Evolutionary conservation across 2,329 filamentous ascomycete species (phyloP).

Genomic region (Apiospora marii): DNA sequence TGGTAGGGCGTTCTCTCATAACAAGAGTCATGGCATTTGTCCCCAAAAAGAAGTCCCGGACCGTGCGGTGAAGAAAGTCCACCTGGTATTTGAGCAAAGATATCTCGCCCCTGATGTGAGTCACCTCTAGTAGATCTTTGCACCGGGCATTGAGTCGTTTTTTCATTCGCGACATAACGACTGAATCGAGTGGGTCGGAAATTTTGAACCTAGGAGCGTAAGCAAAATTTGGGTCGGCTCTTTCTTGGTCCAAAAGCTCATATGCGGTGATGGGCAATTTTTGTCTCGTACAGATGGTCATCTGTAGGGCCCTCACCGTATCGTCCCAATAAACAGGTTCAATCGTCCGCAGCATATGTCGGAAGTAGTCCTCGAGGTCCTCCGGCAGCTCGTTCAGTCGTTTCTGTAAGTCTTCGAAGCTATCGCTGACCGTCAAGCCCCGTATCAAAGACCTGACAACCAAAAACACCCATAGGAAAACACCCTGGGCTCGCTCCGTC

Average conservation of each 20-base stretch:
- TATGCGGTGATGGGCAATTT: background rate
- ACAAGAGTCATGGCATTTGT: background rate
- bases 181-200: background rate
- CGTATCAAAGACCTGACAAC: background rate
- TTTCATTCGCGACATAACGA: background rate
- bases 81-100: background rate
- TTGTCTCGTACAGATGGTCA: background rate
- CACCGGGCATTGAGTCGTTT: background rate
- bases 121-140: background rate
- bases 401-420: background rate
- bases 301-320: background rate
- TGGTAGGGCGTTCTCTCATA: background rate
- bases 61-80: background rate
- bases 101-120: too few species aligned
- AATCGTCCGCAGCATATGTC: background rate
- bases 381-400: background rate
- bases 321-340: background rate
- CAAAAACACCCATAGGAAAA: background rate
- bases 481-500: background rate
- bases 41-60: background rate
- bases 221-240: background rate
- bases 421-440: background rate
- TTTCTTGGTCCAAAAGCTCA: background rate
- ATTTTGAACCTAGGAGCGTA: background rate
- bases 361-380: background rate